A percentile compares a stretch with the other conserved stretches of the same genome.
Evolutionary conservation across 2,329 filamentous ascomycete species (phyloP).

Genomic region (Fusarium sp.): DNA sequence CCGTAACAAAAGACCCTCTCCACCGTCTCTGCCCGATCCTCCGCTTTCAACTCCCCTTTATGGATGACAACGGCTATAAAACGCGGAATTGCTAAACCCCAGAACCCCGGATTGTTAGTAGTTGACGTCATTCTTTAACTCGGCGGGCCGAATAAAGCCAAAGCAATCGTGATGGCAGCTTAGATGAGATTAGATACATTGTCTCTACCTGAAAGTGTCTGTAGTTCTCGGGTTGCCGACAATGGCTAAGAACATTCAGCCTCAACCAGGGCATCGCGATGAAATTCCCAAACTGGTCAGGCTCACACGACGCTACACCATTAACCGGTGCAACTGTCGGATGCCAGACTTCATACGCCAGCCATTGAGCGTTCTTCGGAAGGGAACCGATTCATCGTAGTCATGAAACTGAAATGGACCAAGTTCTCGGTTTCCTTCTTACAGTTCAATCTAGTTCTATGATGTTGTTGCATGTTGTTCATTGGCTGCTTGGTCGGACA

Average conservation of each 20-base stretch:
- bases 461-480: neutral
- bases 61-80: neutral
- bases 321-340: neutral
- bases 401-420: neutral
- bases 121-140: constrained; percentile 33
- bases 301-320: neutral
- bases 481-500: constrained; percentile 1
- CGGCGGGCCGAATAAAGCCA: constrained; percentile 26
- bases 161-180: neutral
- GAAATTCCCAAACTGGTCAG: neutral
- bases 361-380: neutral
- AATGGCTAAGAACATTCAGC: neutral
- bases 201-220: neutral
- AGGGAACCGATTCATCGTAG: neutral
- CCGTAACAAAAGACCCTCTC: neutral
- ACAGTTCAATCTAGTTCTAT: neutral
- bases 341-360: neutral
- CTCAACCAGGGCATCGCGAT: neutral
- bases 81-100: constrained; percentile 3
- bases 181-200: neutral
- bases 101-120: neutral
- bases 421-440: neutral
- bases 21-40: constrained; percentile 9
- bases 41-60: constrained; percentile 5
- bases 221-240: neutral